A percentile compares a stretch with the other conserved stretches of the same genome.
Evolutionary conservation across 1,284 basidiomycete genomes (phyloP).

Genomic region (Pholiota adiposa): DNA sequence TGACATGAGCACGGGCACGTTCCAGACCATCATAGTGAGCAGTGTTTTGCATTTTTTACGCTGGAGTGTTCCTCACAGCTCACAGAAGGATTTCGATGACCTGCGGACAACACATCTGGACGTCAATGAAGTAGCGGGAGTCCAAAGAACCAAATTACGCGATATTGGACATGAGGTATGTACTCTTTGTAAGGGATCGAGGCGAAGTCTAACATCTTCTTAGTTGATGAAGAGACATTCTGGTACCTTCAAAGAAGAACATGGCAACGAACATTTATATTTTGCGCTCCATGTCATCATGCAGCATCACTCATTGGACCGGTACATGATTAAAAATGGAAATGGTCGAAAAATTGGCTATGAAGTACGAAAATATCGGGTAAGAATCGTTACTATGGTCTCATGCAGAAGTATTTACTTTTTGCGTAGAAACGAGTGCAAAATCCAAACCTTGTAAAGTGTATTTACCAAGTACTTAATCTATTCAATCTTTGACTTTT

Average conservation of each 20-base stretch:
- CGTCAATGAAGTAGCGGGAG: background rate
- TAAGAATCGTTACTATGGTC: no score
- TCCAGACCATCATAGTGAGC: background rate
- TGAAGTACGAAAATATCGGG: no score
- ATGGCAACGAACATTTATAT: background rate
- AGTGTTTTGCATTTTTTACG: background rate
- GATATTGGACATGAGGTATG: background rate
- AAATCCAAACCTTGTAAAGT: no score
- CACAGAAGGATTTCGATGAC: background rate
- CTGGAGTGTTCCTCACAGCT: background rate
- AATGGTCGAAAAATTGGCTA: no score
- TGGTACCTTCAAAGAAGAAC: background rate
- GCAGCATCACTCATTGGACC: no score
- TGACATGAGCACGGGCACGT: background rate
- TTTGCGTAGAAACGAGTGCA: no score
- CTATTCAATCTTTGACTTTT: no score
- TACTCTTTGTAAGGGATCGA: no score
- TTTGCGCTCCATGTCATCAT: constrained; percentile 1
- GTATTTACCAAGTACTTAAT: no score
- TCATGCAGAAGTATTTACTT: no score
- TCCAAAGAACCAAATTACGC: background rate
- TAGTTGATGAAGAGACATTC: background rate
- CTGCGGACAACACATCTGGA: background rate
- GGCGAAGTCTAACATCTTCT: background rate
- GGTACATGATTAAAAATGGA: no score